These are phyloP conservation scores for Rhipidocladum racemiflorum DNA, from an alignment of 176 grass and related monocot species.

Conservation along the genomic window DNA sequence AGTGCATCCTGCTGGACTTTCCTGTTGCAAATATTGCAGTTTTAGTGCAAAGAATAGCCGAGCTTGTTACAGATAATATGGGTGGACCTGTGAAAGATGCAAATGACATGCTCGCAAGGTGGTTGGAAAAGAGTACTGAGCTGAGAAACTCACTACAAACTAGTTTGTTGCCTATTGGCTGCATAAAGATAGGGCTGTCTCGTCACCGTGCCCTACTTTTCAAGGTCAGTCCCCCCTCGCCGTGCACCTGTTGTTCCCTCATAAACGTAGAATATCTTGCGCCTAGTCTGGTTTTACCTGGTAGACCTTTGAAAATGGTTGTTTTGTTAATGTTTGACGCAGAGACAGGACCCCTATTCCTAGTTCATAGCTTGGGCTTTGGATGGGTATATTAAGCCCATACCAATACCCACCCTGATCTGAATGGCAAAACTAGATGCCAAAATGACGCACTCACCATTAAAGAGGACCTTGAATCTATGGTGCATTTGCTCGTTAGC, in stretches of 20 bases:
- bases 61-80: conserved; percentile 89
- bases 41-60: conserved; percentile 93
- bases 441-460: not conserved
- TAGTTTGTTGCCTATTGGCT: conserved; percentile 91
- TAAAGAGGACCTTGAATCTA: not conserved
- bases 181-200: conserved; percentile 85
- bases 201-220: conserved; percentile 95
- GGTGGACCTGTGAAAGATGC: conserved; percentile 96
- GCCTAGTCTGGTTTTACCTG: not conserved
- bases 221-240: conserved; percentile 47
- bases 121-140: conserved; percentile 85
- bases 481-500: not conserved
- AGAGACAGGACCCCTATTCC: not conserved
- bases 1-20: conserved; percentile 79
- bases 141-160: conserved; percentile 85
- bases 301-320: not conserved
- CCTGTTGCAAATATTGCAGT: conserved; percentile 61
- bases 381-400: conserved; percentile 16
- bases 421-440: not conserved
- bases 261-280: not conserved
- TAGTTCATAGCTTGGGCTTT: conserved; percentile 16
- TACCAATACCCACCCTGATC: not conserved
- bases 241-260: not conserved
- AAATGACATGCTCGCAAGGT: conserved; percentile 73
- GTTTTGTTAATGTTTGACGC: not conserved